Evolutionary conservation across 441 rosid genomes (phyloP), one percentile per base, ranked within the genome.

Genomic region (Viola pubescens): DNA sequence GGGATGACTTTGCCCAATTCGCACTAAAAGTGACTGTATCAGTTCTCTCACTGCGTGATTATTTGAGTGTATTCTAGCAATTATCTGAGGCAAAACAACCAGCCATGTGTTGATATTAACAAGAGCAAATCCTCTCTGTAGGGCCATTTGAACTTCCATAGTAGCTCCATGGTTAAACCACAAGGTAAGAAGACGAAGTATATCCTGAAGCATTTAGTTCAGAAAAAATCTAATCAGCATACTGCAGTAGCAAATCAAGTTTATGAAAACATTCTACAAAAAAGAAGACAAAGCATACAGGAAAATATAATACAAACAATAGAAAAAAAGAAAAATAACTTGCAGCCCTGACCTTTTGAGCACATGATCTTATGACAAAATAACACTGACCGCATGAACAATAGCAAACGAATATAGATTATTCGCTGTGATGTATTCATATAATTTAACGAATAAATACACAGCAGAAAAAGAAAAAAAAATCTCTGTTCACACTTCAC

Each of bases 151-250:
- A 76, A 95, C 98, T 48, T 95, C 98, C 62, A 70, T 75, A 41
- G 95, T 84, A 74, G 89, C 92, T 79, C 99, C 98, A 82, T 95
- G 97, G 81, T 86, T 95, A 79, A 95, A 95, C 99, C 99, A 95
- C 72, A 95, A 70, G 1, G 99, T 95, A 56, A 95, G 98, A 64
- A 95, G 95, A 64, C 99, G 98, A 69, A 95, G 95, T 76, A 95
- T 95, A 72, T 95, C 99, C 99, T 95, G 84, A 68, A 72, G 67
- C 62, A 78, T 51, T 76, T 48, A 52, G 66, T 46, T 58, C 48
- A 58, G 51, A 62, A 50, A 48, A 58, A 42, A 47, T 26, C 5
- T 34, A 39, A 26, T 26, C 4, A 48, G 10, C 52, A 14, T n/a
- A 5, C 52, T 44, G 41, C 40, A 45, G 47, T 52, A 60, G 48